Base-by-base conservation (phyloP, 768 basidiomycete genomes). In the Cubamyces lactineus region DNA sequence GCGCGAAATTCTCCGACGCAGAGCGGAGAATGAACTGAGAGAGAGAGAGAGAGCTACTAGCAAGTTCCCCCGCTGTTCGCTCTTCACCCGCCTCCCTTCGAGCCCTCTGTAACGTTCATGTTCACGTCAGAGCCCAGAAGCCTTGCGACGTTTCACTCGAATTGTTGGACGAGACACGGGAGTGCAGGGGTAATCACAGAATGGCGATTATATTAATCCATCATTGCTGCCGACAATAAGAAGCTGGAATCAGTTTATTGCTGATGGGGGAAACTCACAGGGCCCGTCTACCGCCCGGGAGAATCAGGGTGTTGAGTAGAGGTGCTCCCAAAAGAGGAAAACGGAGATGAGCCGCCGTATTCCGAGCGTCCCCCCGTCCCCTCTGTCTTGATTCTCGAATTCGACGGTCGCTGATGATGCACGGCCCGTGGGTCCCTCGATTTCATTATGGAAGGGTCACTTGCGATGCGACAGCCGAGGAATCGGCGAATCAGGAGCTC, bases 281-380 rank as follows among this genome's bases (percentile, higher is more conserved):
- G 43, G 62, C 55, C 47, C 47, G 48, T 55, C 45, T 26, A 38
- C 49, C 47, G 62, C 53, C 28, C 41, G 51, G 53, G 15, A 43
- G 52, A 43, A 54, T 28, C 47, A 42, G 62, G 62, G 57, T 54
- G 62, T 63, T 63, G 24, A 63, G 53, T 54, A 63, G 57, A 38
- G 41, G 26, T 17, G 9, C 62, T 63, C 39, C 57, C 53, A 41
- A 39, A 49, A 42, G 23, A 15, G 39, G 62, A 26, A 59, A 23
- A 57, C 57, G 62, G 62, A 59, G 57, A 54, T 42, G 53, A 42
- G 38, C 38, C 21, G 40, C 46, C 38, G 49, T 57, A 40, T 26
- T 46, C 61, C 50, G 49, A 12, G 42, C n/a, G 24, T 15, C 13
- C 17, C 51, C 50, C 47, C 28, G 19, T 38, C 17, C 55, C 50